Conservation (phyloP, 148 eudicot genomes). For the Chenopodium berlandieri region DNA sequence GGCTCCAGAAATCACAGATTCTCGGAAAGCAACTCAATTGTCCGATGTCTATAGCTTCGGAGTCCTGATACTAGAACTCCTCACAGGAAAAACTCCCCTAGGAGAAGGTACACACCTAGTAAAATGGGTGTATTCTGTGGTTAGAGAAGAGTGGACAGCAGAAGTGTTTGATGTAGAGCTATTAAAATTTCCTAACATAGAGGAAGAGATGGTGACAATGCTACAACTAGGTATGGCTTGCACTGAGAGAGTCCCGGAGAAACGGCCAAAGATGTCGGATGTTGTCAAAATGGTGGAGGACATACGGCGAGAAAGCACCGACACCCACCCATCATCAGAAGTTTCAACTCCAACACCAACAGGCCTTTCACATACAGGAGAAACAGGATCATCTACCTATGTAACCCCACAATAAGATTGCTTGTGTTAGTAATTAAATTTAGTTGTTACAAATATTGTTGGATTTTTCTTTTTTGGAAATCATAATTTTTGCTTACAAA, state of each 20-base stretch:
- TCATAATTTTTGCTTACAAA: slow-evolving; percentile 1
- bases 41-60: slow-evolving; percentile 87
- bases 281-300: slow-evolving; percentile 66
- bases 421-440: slow-evolving; percentile 20
- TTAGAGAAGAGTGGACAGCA: slow-evolving; percentile 91
- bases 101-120: slow-evolving; percentile 60
- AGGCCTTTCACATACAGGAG: slow-evolving; percentile 27
- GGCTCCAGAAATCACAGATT: slow-evolving; percentile 74
- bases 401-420: slow-evolving; percentile 27
- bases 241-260: slow-evolving; percentile 46
- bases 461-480: background rate
- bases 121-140: slow-evolving; percentile 81
- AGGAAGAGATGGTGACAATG: slow-evolving; percentile 84
- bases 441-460: slow-evolving; percentile 21
- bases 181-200: slow-evolving; percentile 55
- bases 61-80: slow-evolving; percentile 69
- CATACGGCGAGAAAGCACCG: slow-evolving; percentile 38
- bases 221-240: slow-evolving; percentile 72
- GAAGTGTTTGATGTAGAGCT: slow-evolving; percentile 88
- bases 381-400: slow-evolving; percentile 30
- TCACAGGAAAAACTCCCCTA: slow-evolving; percentile 71
- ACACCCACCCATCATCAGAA: slow-evolving; percentile 41
- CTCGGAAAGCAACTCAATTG: slow-evolving; percentile 55
- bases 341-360: slow-evolving; percentile 49
- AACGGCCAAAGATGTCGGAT: slow-evolving; percentile 61